Base-by-base conservation (phyloP, 768 basidiomycete species). In the Boletus bicolor region DNA sequence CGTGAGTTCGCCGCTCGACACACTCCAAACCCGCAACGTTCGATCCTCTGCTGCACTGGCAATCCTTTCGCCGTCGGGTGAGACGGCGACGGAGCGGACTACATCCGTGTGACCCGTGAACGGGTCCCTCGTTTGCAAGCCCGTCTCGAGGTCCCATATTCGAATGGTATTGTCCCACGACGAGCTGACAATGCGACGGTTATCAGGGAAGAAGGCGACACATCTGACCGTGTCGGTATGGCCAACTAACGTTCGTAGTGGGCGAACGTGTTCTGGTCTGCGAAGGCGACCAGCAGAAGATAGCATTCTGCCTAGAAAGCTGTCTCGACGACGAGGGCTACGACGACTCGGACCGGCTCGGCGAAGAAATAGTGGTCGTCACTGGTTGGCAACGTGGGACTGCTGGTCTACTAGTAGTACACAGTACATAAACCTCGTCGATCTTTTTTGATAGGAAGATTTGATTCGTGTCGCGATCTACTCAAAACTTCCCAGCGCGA, bases 241-340 rank as follows among this genome's bases (percentile, higher is more conserved):
- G 1, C 66, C 68, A 73, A 78, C 42, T 76, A 68, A 19, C 0
- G 67, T 69, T 10, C 60, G 56, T 1, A 67, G 53, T 6, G 65
- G 67, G 11, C 67, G 65, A 7, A 60, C 65, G 55, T 68, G 63
- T 28, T 57, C 66, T 42, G 66, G 61, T 50, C 66, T 57, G 30
- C 67, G 64, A 0, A 48, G 42, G 2, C 67, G 67, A 0, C 52
- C 60, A 7, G 57, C 47, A 10, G 64, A 64, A 35, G 67, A 68
- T 10, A 68, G 41, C 67, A 68, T 66, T 21, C 19, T 21, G 30
- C 26, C 6, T 7, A 4, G 30, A 50, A 30, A 39, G 19, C 12
- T 32, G 15, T 11, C 49, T 53, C 36, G 49, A 52, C 49, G 53
- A 53, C 26, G 19, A 35, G 30, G 7, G 21, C 17, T 30, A 28